These are phyloP conservation scores for Terana coerulea DNA, from an alignment of 768 basidiomycete genomes.

Conservation along the genomic window DNA sequence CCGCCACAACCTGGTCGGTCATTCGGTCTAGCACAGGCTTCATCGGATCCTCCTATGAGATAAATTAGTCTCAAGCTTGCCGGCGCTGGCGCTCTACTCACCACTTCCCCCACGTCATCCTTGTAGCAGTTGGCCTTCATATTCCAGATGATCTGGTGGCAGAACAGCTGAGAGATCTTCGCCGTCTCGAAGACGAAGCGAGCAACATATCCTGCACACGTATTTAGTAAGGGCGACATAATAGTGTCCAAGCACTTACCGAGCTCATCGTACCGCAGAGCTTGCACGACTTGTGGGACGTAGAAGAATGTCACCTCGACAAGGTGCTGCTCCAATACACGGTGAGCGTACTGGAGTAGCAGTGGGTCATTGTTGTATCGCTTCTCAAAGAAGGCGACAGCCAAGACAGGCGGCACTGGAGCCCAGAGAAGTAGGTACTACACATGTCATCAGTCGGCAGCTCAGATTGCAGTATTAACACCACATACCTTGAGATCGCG, in stretches of 20 bases:
- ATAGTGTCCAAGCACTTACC: conserved; percentile 44
- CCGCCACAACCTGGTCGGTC: conserved; percentile 73
- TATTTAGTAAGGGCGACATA: not conserved
- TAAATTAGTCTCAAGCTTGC: not conserved
- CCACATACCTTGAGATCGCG: conserved; percentile 69
- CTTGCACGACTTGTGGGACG: conserved; percentile 97
- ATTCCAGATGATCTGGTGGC: conserved; percentile 99
- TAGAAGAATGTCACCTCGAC: conserved; percentile 97
- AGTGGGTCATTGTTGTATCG: conserved; percentile 81
- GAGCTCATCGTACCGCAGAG: conserved; percentile 83
- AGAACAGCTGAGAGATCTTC: conserved; percentile 95
- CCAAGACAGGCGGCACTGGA: conserved; percentile 79
- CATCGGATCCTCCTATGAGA: conserved; percentile 81
- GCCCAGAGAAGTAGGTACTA: conserved; percentile 89
- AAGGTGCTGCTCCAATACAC: conserved; percentile 91
- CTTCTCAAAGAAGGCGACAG: conserved; percentile 81
- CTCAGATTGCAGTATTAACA: not conserved
- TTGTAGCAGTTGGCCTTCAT: conserved; percentile 99
- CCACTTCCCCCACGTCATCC: conserved; percentile 87
- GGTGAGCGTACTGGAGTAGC: conserved; percentile 92
- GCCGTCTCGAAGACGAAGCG: conserved; percentile 97
- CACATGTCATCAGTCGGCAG: not conserved
- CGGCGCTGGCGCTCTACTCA: conserved; percentile 30
- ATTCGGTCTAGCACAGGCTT: conserved; percentile 92
- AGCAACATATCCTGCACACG: conserved; percentile 75